Percentiles rank a stretch among this genome's conserved stretches.
These are phyloP conservation scores for Tubosaeta sp. DNA, from an alignment of 768 basidiomycete genomes.

Conservation along the genomic window DNA sequence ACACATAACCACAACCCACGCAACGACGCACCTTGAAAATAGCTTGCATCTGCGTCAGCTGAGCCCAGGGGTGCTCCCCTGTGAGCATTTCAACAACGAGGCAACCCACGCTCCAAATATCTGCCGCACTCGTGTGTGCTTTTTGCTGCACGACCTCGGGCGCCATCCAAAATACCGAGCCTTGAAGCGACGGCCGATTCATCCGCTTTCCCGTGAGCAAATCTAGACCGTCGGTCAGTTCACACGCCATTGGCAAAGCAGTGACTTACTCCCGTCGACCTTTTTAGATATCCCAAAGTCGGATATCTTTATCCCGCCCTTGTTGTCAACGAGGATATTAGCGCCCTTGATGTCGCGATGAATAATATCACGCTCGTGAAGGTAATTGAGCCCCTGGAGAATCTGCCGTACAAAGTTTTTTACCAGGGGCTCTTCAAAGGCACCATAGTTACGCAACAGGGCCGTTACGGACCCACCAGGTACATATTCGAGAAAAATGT, in stretches of 20 bases:
- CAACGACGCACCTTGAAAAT: slow-evolving; percentile 76
- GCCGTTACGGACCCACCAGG: slow-evolving; percentile 94
- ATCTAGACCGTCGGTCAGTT: slow-evolving; percentile 24
- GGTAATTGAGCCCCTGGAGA: slow-evolving; percentile 80
- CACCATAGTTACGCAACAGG: slow-evolving; percentile 83
- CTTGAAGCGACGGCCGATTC: slow-evolving; percentile 91
- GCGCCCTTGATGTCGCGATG: slow-evolving; percentile 99
- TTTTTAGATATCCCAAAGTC: slow-evolving; percentile 98
- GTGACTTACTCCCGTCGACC: slow-evolving; percentile 84
- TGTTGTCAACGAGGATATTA: slow-evolving; percentile 97
- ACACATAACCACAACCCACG: background rate
- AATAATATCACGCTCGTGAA: slow-evolving; percentile 92
- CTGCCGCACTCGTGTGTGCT: slow-evolving; percentile 85
- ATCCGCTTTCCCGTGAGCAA: slow-evolving; percentile 59
- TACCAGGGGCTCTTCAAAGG: slow-evolving; percentile 90
- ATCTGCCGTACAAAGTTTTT: slow-evolving; percentile 93
- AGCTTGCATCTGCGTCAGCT: slow-evolving; percentile 97
- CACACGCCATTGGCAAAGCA: slow-evolving; percentile 13
- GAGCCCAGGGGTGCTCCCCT: slow-evolving; percentile 93
- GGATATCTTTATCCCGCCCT: slow-evolving; percentile 95
- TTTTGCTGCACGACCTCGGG: slow-evolving; percentile 98
- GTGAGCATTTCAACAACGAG: slow-evolving; percentile 96
- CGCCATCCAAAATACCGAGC: slow-evolving; percentile 99
- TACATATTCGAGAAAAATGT: slow-evolving; percentile 97
- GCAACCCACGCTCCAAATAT: slow-evolving; percentile 96